Conservation (phyloP, 345 rosid genomes). For the Gossypioides kirkii region DNA sequence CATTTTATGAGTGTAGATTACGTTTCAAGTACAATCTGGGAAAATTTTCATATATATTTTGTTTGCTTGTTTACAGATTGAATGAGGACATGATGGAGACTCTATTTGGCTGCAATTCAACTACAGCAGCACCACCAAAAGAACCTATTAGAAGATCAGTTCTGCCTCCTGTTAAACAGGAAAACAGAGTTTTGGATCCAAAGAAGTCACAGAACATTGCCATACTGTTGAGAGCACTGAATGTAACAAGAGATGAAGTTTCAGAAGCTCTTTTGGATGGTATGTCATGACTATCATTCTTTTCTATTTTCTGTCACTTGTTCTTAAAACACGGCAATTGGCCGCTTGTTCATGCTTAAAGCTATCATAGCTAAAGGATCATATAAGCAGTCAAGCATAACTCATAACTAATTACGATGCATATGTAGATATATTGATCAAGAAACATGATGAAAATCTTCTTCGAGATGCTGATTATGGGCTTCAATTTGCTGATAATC, state of each 20-base stretch:
- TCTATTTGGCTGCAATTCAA: conserved; percentile 70
- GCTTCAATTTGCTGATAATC: neutral
- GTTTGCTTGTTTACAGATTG: conserved; percentile 35
- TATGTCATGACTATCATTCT: conserved; percentile 25
- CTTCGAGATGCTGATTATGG: neutral
- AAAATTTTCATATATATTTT: neutral
- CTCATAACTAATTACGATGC: neutral
- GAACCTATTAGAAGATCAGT: conserved; percentile 58
- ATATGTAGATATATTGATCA: neutral
- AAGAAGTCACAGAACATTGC: conserved; percentile 98
- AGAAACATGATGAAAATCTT: neutral
- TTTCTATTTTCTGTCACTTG: neutral
- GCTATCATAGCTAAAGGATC: neutral
- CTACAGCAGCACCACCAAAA: conserved; percentile 54
- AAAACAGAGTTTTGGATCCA: conserved; percentile 90
- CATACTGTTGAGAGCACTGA: conserved; percentile 80
- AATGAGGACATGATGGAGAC: conserved; percentile 98
- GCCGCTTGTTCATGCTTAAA: neutral
- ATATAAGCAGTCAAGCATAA: neutral
- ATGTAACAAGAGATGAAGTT: conserved; percentile 90
- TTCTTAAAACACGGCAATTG: neutral
- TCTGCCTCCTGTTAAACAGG: conserved; percentile 61
- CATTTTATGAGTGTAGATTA: neutral
- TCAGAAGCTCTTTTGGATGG: conserved; percentile 96
- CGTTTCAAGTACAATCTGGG: neutral